Evolutionary conservation across 768 basidiomycete genomes (phyloP).

Genomic region (Symmetrospora coprosmae): DNA sequence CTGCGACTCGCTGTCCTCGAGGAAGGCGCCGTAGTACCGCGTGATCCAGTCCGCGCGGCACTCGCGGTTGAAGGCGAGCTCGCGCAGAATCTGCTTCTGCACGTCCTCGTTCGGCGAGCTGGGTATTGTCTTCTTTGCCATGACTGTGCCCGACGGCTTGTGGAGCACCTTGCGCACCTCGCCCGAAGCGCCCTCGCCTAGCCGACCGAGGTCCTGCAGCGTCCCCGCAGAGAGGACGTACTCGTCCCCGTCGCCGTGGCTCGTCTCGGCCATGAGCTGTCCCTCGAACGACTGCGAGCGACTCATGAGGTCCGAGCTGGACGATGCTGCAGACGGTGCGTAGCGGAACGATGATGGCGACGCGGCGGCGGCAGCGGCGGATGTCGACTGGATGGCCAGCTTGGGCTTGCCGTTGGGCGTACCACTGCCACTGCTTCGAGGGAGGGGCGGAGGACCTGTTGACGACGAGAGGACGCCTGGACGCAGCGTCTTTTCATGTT

Average conservation of each 20-base stretch:
- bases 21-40: conserved; percentile 72
- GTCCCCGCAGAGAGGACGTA: conserved; percentile 15
- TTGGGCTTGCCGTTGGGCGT: not conserved
- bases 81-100: conserved; percentile 68
- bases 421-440: not conserved
- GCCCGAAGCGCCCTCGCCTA: conserved; percentile 92
- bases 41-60: conserved; percentile 78
- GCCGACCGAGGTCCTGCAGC: conserved; percentile 39
- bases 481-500: conserved; percentile 6
- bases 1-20: conserved; percentile 49
- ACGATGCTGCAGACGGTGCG: not conserved
- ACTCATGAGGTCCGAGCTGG: not conserved
- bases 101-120: conserved; percentile 70
- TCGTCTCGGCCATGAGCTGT: not conserved
- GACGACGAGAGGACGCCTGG: not conserved
- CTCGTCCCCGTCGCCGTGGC: conserved; percentile 5
- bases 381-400: not conserved
- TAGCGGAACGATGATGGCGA: not conserved
- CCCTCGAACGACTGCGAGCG: conserved; percentile 3
- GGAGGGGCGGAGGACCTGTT: not conserved
- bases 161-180: conserved; percentile 89
- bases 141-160: conserved; percentile 57
- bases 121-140: conserved; percentile 91
- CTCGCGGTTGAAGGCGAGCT: conserved; percentile 74
- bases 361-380: not conserved